phyloP scores from a whole-genome alignment of 2,329 filamentous ascomycete genomes.

The Aspergillus sp. region DNA sequence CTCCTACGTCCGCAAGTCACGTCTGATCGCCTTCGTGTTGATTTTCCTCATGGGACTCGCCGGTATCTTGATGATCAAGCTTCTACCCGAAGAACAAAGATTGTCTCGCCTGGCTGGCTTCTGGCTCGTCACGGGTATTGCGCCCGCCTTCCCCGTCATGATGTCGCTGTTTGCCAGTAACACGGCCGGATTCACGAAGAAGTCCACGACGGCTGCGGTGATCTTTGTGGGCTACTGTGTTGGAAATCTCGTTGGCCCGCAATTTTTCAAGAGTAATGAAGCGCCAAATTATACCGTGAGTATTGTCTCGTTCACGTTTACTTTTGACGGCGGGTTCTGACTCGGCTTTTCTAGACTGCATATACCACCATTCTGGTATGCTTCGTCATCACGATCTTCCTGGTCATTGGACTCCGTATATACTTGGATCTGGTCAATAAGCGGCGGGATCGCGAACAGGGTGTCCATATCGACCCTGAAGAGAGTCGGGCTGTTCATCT shows the following conservation, averaged over 20 bases:
- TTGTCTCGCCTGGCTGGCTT: slow-evolving; percentile 19
- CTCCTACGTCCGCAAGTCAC: slow-evolving; percentile 16
- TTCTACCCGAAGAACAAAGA: slow-evolving; percentile 13
- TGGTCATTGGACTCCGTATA: slow-evolving; percentile 10
- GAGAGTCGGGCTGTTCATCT: slow-evolving; percentile 10
- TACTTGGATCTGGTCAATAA: slow-evolving; percentile 15
- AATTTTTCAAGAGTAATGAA: slow-evolving; percentile 14
- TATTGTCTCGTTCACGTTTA: not conserved
- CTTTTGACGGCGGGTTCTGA: too few relatives aligned
- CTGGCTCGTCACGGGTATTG: slow-evolving; percentile 17
- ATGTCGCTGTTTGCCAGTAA: slow-evolving; percentile 15
- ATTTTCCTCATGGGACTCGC: slow-evolving; percentile 18
- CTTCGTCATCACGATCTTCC: slow-evolving; percentile 16
- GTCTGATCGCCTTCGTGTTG: slow-evolving; percentile 12
- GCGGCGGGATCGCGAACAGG: slow-evolving; percentile 14
- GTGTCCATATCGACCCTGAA: slow-evolving; percentile 13
- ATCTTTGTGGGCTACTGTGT: slow-evolving; percentile 18
- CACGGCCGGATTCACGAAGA: slow-evolving; percentile 19
- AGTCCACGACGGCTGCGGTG: slow-evolving; percentile 14
- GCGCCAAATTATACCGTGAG: slow-evolving; percentile 14
- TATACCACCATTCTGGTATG: slow-evolving; percentile 21
- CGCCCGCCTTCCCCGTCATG: slow-evolving; percentile 19
- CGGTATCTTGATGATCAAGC: slow-evolving; percentile 22
- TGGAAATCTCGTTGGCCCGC: slow-evolving; percentile 17
- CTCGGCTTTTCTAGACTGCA: slow-evolving; percentile 13